Percentiles rank a stretch among this genome's conserved stretches.
phyloP scores from a whole-genome alignment of 1,139 yeast genomes.

The Debaryomyces psychrophilus region DNA sequence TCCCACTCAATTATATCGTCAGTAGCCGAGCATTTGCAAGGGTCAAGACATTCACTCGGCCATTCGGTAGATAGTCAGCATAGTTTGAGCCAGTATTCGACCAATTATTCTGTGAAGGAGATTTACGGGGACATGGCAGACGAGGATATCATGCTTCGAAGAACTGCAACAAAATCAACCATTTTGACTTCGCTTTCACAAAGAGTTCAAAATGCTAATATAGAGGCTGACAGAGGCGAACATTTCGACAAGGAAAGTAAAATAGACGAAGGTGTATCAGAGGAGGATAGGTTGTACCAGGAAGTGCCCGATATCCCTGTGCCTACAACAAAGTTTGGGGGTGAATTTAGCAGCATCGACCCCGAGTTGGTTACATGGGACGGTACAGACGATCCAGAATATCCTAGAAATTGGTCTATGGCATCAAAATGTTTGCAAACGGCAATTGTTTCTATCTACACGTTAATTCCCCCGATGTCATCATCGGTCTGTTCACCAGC shows the following conservation, averaged over 20 bases:
- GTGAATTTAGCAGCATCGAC: conserved; percentile 53
- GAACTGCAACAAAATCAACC: conserved; percentile 40
- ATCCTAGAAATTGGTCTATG: conserved; percentile 63
- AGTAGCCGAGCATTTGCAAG: not conserved
- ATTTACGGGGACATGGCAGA: conserved; percentile 33
- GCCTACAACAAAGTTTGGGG: conserved; percentile 50
- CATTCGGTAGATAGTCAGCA: conserved; percentile 6
- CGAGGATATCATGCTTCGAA: conserved; percentile 28
- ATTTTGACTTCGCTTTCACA: conserved; percentile 32
- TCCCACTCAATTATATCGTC: not conserved
- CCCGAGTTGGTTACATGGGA: conserved; percentile 72
- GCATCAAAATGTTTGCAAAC: conserved; percentile 47
- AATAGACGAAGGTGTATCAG: conserved; percentile 6
- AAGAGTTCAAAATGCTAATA: conserved; percentile 21
- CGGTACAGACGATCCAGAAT: conserved; percentile 58
- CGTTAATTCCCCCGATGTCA: conserved; percentile 60
- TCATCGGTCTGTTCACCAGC: conserved; percentile 66
- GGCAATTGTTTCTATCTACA: conserved; percentile 52
- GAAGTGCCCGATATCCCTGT: conserved; percentile 39
- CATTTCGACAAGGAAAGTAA: conserved; percentile 14
- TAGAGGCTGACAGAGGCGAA: conserved; percentile 12
- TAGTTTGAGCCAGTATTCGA: conserved; percentile 15
- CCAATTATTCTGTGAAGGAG: conserved; percentile 31
- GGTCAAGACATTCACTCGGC: conserved; percentile 4
- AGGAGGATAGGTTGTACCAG: conserved; percentile 21